These are phyloP conservation scores for Calonectria multiphialidica DNA, from an alignment of 2,329 filamentous ascomycete genomes.

Conservation along the genomic window DNA sequence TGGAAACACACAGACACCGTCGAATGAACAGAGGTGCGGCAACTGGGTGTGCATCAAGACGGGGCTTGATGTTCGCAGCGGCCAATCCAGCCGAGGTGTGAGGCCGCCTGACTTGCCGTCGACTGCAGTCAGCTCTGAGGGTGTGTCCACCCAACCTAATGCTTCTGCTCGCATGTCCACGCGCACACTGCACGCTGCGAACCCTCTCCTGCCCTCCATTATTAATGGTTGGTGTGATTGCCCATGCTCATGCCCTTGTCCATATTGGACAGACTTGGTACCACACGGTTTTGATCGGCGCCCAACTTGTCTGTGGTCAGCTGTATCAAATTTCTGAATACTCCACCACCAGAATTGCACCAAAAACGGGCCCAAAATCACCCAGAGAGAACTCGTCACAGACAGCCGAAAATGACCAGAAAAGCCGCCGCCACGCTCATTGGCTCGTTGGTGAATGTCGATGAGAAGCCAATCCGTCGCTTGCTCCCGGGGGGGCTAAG, in stretches of 20 bases:
- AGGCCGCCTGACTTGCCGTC: constrained; percentile 43
- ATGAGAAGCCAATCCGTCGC: constrained; percentile 22
- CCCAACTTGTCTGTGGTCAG: constrained; percentile 23
- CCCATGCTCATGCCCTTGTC: constrained; percentile 22
- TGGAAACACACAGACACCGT: constrained; percentile 23
- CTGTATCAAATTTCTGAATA: constrained; percentile 18
- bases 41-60: constrained; percentile 37
- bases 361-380: constrained; percentile 28
- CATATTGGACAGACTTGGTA: constrained; percentile 14
- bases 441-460: constrained; percentile 33
- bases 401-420: constrained; percentile 30
- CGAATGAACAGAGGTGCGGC: constrained; percentile 33
- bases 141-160: constrained; percentile 33
- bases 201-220: constrained; percentile 29
- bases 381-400: constrained; percentile 28
- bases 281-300: constrained; percentile 17
- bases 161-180: constrained; percentile 41
- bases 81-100: constrained; percentile 40
- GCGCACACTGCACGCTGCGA: constrained; percentile 36
- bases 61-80: constrained; percentile 31
- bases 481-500: constrained; percentile 25
- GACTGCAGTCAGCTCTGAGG: constrained; percentile 31
- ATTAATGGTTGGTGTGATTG: constrained; percentile 36
- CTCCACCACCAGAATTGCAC: constrained; percentile 28
- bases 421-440: constrained; percentile 27